Base-by-base conservation (phyloP, 164 flowering plant species). In the Liriodendron chinense region DNA sequence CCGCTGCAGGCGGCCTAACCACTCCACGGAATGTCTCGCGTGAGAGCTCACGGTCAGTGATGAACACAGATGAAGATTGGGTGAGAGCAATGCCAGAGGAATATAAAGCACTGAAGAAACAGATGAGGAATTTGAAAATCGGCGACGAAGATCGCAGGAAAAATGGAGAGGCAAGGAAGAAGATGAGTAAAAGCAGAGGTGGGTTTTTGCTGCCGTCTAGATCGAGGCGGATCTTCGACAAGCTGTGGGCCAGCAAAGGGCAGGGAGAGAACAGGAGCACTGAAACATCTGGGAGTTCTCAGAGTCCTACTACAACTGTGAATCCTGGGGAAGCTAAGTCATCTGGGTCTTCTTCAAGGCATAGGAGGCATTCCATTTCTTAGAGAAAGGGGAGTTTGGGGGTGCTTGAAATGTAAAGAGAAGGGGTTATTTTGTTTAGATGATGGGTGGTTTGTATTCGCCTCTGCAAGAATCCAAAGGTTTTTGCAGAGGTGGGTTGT, bases 171-270 rank as follows among this genome's bases (percentile, higher is more conserved):
- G 5, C 43, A 0, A 85, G 83, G 71, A 71, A 83, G 81, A 88
- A 82, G 70, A 82, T 73, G 69, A 81, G 87, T 77, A 87, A 82
- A 59, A 84, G 77, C 78, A 80, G 80, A 72, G 72, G 85, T 24
- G 87, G 89, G 20, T 87, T 86, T 76, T 75, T 91, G 83, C 57
- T 91, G 78, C 92, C 91, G 16, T 91, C 96, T 18, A 82, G 93
- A 22, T 94, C 98, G 6, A 89, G 91, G 83, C 87, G 93, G 75
- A 89, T 94, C 20, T 90, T 94, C n/a, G 93, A 91, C 25, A 92
- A 84, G 84, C 71, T 94, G 56, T 94, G 90, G 91, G 79, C 50
- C 68, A 88, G 87, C 13, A 89, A 85, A 71, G 89, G 85, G 14
- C 77, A 81, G 21, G 85, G 78, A 7, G 97, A 87, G 78, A 86